Conservation (phyloP, 75 land plant species). For the Adiantum capillusveneris region DNA sequence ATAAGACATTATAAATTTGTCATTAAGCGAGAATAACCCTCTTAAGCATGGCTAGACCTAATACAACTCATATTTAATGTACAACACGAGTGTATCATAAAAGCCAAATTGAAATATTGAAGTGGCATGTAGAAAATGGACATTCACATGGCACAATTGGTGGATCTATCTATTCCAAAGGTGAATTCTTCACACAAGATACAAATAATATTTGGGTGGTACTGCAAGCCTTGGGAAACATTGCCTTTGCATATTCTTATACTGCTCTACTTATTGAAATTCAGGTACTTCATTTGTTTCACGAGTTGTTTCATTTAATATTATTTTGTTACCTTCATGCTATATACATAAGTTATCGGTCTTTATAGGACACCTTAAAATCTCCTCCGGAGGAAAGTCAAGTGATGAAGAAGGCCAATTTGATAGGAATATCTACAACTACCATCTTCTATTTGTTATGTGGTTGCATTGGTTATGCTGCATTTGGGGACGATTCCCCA, state of each 20-base stretch:
- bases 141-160: not conserved
- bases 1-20: too few species aligned
- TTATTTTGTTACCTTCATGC: too few species aligned
- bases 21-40: too few species aligned
- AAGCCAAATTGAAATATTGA: not conserved
- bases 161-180: not conserved
- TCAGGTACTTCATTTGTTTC: constrained; percentile 7
- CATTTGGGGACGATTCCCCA: constrained; percentile 21
- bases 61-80: too few species aligned
- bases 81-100: too few species aligned
- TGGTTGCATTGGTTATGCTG: constrained; percentile 23
- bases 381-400: constrained; percentile 14
- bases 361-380: constrained; percentile 20
- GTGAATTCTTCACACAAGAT: not conserved
- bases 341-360: not conserved
- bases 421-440: not conserved
- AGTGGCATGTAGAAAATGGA: constrained; percentile 2
- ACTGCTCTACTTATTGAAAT: constrained; percentile 11
- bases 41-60: too few species aligned
- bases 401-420: constrained; percentile 18
- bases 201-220: constrained; percentile 24
- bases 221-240: constrained; percentile 31
- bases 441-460: constrained; percentile 17
- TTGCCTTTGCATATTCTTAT: constrained; percentile 33
- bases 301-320: not conserved